These are phyloP conservation scores for Meyerozyma guilliermondii DNA, from an alignment of 1,139 yeast genomes.

Conservation along the genomic window DNA sequence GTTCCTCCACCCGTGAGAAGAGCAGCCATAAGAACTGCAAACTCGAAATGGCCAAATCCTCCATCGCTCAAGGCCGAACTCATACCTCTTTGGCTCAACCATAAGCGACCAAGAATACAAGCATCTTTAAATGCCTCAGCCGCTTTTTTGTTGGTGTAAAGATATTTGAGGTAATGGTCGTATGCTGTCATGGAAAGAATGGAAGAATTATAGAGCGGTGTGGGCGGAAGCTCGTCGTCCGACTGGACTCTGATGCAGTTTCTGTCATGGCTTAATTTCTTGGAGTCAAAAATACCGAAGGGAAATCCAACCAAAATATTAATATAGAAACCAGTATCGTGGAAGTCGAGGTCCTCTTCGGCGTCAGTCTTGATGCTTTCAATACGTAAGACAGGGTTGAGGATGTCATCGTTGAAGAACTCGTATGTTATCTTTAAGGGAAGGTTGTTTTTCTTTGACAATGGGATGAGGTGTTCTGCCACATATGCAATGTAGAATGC, in stretches of 20 bases:
- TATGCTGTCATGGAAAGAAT: constrained; percentile 65
- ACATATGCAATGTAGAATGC: constrained; percentile 80
- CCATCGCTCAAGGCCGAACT: constrained; percentile 57
- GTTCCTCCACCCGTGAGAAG: constrained; percentile 81
- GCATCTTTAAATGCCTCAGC: constrained; percentile 90
- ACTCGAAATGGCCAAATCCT: constrained; percentile 93
- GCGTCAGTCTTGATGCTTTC: constrained; percentile 47
- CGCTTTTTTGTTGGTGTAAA: constrained; percentile 70
- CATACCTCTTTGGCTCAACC: constrained; percentile 87
- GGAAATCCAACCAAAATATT: constrained; percentile 74
- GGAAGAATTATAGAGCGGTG: constrained; percentile 83
- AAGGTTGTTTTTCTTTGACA: constrained; percentile 49
- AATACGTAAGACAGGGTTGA: constrained; percentile 59
- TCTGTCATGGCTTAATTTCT: constrained; percentile 73
- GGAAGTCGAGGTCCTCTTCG: constrained; percentile 48
- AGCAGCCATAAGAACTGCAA: constrained; percentile 75
- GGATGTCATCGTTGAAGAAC: constrained; percentile 59
- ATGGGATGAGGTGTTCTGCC: constrained; percentile 55
- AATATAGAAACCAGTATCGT: constrained; percentile 65
- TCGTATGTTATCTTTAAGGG: constrained; percentile 54
- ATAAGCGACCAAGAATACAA: constrained; percentile 75
- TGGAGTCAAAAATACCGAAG: constrained; percentile 61
- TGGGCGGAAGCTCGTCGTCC: constrained; percentile 55
- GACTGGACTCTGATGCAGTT: constrained; percentile 70
- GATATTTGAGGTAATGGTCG: constrained; percentile 64